Evolutionary conservation across 192 early-diverging fungal species (phyloP), one percentile per base, ranked within the genome.

Genomic region (Backusella liffmaniae): DNA sequence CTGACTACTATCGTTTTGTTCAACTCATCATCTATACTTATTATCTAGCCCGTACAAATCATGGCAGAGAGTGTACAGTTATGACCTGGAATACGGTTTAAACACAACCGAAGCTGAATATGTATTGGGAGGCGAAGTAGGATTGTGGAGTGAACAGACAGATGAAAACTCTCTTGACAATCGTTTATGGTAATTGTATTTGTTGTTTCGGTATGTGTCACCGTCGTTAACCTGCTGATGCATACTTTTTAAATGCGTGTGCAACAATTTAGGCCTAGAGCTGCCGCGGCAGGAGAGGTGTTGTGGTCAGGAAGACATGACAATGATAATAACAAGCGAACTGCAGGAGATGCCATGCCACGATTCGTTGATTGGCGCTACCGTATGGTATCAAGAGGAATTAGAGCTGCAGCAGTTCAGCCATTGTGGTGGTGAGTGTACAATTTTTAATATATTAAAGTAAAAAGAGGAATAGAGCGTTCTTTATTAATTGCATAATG

Each of bases 21-120:
- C n/a, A 49, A 21, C 46, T 49, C 15, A 49, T n/a, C 4, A 7
- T 49, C 4, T n/a, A 5, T 16, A 49, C 18, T n/a, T 49, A n/a
- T 8, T n/a, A 72, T 26, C 5, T 82, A 92, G 90, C 41, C 91
- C 92, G 5, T 93, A 86, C 79, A 91, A 92, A 85, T 77, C 86
- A 18, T 94, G 93, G 93, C 89, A 92, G 80, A 85, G 84, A 71
- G 85, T 92, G 5, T 93, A 95, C 74, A 86, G 86, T 72, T 94
- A 92, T 79, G 87, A 94, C 74, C 82, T 89, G 26, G 79, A 86
- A 49, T 84, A 85, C 36, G 88, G 85, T 9, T 76, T 94, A 35
- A 84, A 67, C 4, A 30, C 80, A 9, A 79, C 76, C 13, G 82
- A 94, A 75, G 75, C 78, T 4, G 84, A 89, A 69, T 84, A 80